These are phyloP conservation scores for Oenanthe javanica DNA, from an alignment of 140 eudicot genomes.

Conservation along the genomic window DNA sequence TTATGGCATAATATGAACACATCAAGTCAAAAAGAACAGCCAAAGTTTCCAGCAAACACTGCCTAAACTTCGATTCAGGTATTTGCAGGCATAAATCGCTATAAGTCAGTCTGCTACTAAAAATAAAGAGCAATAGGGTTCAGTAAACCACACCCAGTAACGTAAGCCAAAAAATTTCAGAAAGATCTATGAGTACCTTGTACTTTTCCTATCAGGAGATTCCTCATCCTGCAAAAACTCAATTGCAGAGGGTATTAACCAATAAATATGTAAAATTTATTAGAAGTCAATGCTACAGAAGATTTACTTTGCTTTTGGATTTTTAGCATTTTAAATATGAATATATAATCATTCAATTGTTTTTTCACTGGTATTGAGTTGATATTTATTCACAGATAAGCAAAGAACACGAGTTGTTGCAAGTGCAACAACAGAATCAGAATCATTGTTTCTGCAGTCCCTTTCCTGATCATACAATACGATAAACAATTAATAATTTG, in stretches of 20 bases:
- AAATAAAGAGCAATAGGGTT: constrained; percentile 16
- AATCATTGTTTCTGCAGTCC: background rate
- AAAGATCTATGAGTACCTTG: constrained; percentile 34
- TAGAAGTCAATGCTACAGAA: background rate
- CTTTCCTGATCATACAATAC: background rate
- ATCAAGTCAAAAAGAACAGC: constrained; percentile 73
- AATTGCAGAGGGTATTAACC: constrained; percentile 11
- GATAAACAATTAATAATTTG: background rate
- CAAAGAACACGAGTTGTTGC: background rate
- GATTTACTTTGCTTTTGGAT: background rate
- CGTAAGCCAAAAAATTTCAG: constrained; percentile 9
- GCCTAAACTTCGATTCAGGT: constrained; percentile 89
- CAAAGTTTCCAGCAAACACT: constrained; percentile 70
- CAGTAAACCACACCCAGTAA: constrained; percentile 4
- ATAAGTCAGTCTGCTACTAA: constrained; percentile 69
- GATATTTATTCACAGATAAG: background rate
- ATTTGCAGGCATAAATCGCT: constrained; percentile 79
- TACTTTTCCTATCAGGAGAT: constrained; percentile 31
- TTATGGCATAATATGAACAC: constrained; percentile 79
- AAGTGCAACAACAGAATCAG: background rate
- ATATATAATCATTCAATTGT: background rate
- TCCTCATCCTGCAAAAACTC: constrained; percentile 51
- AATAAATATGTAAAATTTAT: background rate
- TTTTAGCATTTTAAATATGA: background rate
- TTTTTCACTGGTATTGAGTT: background rate